Conservation (phyloP, 768 basidiomycete genomes). For the Russula griseocarnosa region DNA sequence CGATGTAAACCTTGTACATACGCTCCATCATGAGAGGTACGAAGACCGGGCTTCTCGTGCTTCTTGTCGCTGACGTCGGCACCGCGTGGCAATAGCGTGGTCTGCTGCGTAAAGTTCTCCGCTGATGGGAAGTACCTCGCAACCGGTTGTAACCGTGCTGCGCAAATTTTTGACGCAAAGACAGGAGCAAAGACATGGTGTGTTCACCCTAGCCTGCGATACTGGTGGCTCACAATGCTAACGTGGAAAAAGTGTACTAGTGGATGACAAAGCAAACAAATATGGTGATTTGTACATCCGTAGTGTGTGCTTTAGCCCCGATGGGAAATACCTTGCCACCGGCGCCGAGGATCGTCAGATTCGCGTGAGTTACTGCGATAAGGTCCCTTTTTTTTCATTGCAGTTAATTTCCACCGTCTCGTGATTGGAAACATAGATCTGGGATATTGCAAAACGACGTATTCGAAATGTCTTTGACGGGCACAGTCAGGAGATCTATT, state of each 20-base stretch:
- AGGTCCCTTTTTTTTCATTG: background rate
- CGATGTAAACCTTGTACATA: slow-evolving; percentile 79
- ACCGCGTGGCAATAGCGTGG: slow-evolving; percentile 46
- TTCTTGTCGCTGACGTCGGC: slow-evolving; percentile 2
- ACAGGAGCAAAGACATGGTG: slow-evolving; percentile 83
- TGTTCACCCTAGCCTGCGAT: slow-evolving; percentile 30
- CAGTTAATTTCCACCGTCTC: background rate
- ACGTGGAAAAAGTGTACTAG: slow-evolving; percentile 52
- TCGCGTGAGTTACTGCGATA: slow-evolving; percentile 50
- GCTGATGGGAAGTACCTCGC: slow-evolving; percentile 91
- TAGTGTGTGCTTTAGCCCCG: slow-evolving; percentile 75
- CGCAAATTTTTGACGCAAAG: slow-evolving; percentile 92
- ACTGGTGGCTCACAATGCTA: background rate
- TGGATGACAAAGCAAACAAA: slow-evolving; percentile 70
- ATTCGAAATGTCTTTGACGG: slow-evolving; percentile 82
- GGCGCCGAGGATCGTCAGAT: slow-evolving; percentile 92
- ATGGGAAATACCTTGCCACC: slow-evolving; percentile 67
- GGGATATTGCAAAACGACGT: slow-evolving; percentile 80
- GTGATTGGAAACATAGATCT: slow-evolving; percentile 53
- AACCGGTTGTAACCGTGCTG: slow-evolving; percentile 93
- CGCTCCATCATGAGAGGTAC: slow-evolving; percentile 87
- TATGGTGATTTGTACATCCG: slow-evolving; percentile 85
- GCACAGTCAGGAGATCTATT: slow-evolving; percentile 91
- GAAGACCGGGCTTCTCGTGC: slow-evolving; percentile 25
- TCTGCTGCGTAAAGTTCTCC: slow-evolving; percentile 91